Percentiles rank a stretch among this genome's conserved stretches.
Evolutionary conservation across 2,329 filamentous ascomycete genomes (phyloP).

Genomic region (Aspergillus costaricaensis): DNA sequence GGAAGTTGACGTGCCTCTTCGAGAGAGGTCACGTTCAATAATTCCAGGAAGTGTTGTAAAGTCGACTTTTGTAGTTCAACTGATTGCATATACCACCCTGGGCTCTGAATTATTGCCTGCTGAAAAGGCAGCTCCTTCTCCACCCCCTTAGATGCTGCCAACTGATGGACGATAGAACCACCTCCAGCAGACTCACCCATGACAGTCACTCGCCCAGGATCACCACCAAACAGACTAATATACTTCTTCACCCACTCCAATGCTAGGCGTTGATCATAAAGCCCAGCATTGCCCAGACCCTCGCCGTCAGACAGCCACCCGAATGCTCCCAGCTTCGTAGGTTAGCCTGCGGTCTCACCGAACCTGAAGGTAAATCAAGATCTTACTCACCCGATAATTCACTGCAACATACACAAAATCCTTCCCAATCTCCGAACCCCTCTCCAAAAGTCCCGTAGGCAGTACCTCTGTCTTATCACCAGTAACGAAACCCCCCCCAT

Average conservation of each 20-base stretch:
- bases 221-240: slow-evolving; percentile 59
- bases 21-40: slow-evolving; percentile 48
- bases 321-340: slow-evolving; percentile 47
- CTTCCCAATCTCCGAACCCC: slow-evolving; percentile 40
- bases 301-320: slow-evolving; percentile 51
- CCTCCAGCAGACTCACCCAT: slow-evolving; percentile 53
- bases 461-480: slow-evolving; percentile 30
- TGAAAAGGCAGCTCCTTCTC: slow-evolving; percentile 29
- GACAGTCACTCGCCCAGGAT: slow-evolving; percentile 51
- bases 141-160: slow-evolving; percentile 47
- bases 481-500: slow-evolving; percentile 4
- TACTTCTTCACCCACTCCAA: slow-evolving; percentile 60
- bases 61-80: slow-evolving; percentile 41
- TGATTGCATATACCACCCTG: slow-evolving; percentile 40
- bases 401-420: slow-evolving; percentile 50
- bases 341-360: slow-evolving; percentile 1
- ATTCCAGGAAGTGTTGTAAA: slow-evolving; percentile 42
- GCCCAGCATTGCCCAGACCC: slow-evolving; percentile 52
- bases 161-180: slow-evolving; percentile 58
- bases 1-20: slow-evolving; percentile 47
- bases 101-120: slow-evolving; percentile 49
- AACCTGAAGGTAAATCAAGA: neutral
- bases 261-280: slow-evolving; percentile 58
- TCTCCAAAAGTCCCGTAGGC: slow-evolving; percentile 44
- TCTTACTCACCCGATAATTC: slow-evolving; percentile 47